Conservation (phyloP, 139 green algal species). For the Micractinium sp. region DNA sequence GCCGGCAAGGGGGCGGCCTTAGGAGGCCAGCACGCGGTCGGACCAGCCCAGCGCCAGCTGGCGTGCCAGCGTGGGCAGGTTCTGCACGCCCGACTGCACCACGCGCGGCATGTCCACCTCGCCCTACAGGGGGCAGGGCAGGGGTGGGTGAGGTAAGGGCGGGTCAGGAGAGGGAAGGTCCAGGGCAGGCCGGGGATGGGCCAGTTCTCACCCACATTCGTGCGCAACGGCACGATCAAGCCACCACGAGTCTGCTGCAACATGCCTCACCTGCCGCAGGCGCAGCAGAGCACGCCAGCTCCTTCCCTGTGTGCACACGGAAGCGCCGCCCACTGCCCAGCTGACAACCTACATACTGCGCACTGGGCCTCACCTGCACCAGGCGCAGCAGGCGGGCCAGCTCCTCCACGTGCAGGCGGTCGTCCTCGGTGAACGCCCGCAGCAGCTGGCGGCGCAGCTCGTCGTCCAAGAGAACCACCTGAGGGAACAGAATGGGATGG, state of each 20-base stretch:
- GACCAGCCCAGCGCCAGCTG: conserved; percentile 65
- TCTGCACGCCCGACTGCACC: conserved; percentile 35
- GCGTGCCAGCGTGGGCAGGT: conserved; percentile 59
- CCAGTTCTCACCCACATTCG: neutral
- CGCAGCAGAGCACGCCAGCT: neutral
- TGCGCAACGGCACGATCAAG: neutral
- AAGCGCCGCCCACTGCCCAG: neutral
- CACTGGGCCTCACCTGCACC: conserved; percentile 41
- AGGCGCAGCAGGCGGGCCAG: conserved; percentile 70
- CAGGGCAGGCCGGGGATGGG: neutral
- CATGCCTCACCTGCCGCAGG: neutral
- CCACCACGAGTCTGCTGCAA: neutral
- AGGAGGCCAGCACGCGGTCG: conserved; percentile 58
- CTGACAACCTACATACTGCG: too few relatives aligned
- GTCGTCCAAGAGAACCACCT: conserved; percentile 82
- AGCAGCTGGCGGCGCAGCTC: conserved; percentile 86
- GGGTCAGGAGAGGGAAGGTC: neutral
- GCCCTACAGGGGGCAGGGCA: neutral
- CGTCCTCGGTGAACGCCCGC: conserved; percentile 94
- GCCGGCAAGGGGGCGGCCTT: neutral
- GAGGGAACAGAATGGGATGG: neutral
- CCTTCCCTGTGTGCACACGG: neutral
- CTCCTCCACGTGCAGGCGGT: conserved; percentile 89
- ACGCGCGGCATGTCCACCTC: conserved; percentile 57
- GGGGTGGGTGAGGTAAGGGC: neutral